phyloP scores from a whole-genome alignment of 164 flowering plant species.

The Saururus chinensis region DNA sequence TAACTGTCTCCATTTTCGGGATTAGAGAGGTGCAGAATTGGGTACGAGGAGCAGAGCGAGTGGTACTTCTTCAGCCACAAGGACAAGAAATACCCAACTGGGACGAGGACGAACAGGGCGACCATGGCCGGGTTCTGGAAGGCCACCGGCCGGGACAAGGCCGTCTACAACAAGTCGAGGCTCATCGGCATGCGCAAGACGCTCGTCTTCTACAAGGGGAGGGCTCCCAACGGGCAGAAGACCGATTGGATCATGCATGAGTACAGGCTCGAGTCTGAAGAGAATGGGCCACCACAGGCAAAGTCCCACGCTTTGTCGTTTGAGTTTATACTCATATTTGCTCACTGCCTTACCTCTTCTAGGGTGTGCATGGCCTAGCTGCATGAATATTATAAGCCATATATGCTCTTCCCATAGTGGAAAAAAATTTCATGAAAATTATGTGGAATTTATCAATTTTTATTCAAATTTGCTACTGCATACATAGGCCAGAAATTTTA shows the following conservation, averaged over 20 bases:
- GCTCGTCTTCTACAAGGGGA: slow-evolving; percentile 81
- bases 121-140: slow-evolving; percentile 92
- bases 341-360: too few species aligned
- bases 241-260: slow-evolving; percentile 96
- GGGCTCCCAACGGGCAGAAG: slow-evolving; percentile 91
- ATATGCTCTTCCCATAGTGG: too few species aligned
- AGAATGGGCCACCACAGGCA: slow-evolving; percentile 85
- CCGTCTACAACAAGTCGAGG: slow-evolving; percentile 54
- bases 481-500: too few species aligned
- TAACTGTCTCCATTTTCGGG: too few species aligned
- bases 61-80: slow-evolving; percentile 94
- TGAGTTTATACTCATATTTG: too few species aligned
- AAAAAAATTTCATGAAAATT: too few species aligned
- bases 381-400: too few species aligned
- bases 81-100: slow-evolving; percentile 89
- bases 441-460: too few species aligned
- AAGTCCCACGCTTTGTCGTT: slow-evolving; percentile 3
- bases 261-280: slow-evolving; percentile 71
- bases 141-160: slow-evolving; percentile 87
- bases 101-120: slow-evolving; percentile 82
- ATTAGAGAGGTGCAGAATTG: slow-evolving; percentile 70
- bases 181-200: slow-evolving; percentile 94
- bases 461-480: too few species aligned
- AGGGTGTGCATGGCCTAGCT: too few species aligned
- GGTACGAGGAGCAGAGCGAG: slow-evolving; percentile 77